Base-by-base conservation (phyloP, 352 stramenopile species). In the Phytophthora niederhauseri region DNA sequence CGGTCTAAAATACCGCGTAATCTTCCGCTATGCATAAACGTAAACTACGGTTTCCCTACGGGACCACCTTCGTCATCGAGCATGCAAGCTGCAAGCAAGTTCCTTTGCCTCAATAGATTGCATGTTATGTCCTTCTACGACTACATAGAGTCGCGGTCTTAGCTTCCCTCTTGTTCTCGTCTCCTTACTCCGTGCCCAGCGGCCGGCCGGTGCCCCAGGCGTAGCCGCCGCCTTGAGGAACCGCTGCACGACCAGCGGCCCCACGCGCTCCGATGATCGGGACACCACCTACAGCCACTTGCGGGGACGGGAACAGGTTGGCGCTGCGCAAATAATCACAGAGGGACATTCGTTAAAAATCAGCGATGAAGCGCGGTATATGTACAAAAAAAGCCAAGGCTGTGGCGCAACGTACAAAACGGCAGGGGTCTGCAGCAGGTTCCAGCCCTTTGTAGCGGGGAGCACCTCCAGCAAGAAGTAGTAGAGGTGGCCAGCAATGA, bases 401-500 rank as follows among this genome's bases (percentile, higher is more conserved):
- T 34, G 56, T 28, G 12, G 34, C 24, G 31, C 11, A 24, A 84
- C 84, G 64, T 87, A 96, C 89, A 96, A 94, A 58, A 95, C 73
- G 36, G 77, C 68, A 6, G 89, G 89, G 14, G 89, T 96, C 68
- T 95, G 83, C 66, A 96, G 67, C 48, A 95, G 59, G 57, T 85
- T 92, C 86, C 87, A 94, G 24, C 88, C 87, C 70, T 96, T 95
- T 30, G 86, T 94, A 48, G 84, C 78, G 15, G 91, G 91, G 31
- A 96, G 76, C 58, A 96, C 87, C 70, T 97, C 91, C 50, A 96
- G 72, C 53, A 96, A 52, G 53, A 97, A 97, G 76, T 97, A 97
- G 81, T 96, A 97, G 41, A 96, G 61, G 74, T 97, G 91, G 19
- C 89, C 91, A 6, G 90, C 88, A 11, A 96, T 67, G 14, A 97